Base-by-base conservation (phyloP, 73 alveolate species). In the Paramecium bursaria region DNA sequence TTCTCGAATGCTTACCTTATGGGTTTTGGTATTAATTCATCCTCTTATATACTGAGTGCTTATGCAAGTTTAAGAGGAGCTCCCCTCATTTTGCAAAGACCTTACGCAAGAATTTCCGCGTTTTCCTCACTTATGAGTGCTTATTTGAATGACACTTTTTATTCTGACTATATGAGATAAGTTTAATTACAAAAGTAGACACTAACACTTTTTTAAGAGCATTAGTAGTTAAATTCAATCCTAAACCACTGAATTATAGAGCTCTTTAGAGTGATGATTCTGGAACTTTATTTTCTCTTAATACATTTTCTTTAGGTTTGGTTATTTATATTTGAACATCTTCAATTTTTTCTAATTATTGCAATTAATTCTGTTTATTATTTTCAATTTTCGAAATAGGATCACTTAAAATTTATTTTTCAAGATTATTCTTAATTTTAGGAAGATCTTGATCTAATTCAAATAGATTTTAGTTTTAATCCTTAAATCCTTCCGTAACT, bases 81-180 rank as follows among this genome's bases (percentile, higher is more conserved):
- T 0, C 97, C 97, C 87, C 97, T 90, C 97, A 92, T 92, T 76
- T 92, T 90, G 33, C 95, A 90, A 42, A 92, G 86, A 14, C 94
- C 92, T 27, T 73, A 67, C 13, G 89, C 39, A 21, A 92, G 86
- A 46, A 87, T 52, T 3, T 75, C 89, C 46, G 97, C 95, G 85
- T 92, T 92, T 10, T 67, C 88, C 14, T 86, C 89, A 47, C 79
- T 75, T 26, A 50, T 76, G 39, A 27, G 48, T 29, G 77, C 74
- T 26, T 23, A 6, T 50, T 26, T 75, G 21, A 49, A 47, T 26
- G 51, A 30, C 22, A 51, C 29, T 51, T 48, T 33, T 13, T 51
- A 4, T 4, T 31, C 3, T 1, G 44, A 1, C 48, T 5, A 25
- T 4, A 23, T 26, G 0, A 26, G 35, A n/a, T 42, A 33, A 30